Evolutionary conservation across 108 stramenopile species (phyloP).

Genomic region (Epipyxis sp.): DNA sequence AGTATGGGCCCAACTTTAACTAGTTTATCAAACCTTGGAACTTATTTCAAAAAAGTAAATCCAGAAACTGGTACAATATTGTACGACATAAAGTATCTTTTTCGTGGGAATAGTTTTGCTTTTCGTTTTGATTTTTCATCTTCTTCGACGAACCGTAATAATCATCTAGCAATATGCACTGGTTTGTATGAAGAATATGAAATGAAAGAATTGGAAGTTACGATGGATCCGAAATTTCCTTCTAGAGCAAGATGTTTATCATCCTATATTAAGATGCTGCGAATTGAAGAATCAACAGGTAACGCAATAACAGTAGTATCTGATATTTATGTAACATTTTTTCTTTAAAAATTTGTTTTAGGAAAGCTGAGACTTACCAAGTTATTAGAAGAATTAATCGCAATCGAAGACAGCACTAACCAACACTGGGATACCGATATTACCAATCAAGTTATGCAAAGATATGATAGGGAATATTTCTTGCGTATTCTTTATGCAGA

Average conservation of each 20-base stretch:
- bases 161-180: constrained; percentile 19
- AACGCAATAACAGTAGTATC: too few species aligned
- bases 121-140: constrained; percentile 11
- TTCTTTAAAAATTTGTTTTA: too few species aligned
- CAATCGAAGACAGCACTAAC: not conserved
- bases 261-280: constrained; percentile 30
- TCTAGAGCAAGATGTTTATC: not conserved
- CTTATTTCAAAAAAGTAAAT: not conserved
- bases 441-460: not conserved
- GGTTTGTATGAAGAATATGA: constrained; percentile 23
- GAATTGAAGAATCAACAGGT: constrained; percentile 20
- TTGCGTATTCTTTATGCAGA: constrained; percentile 32
- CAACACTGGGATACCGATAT: constrained; percentile 16
- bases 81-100: constrained; percentile 23
- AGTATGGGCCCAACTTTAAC: not conserved
- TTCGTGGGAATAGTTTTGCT: constrained; percentile 15
- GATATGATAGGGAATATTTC: not conserved
- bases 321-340: too few species aligned
- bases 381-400: constrained; percentile 18
- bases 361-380: not conserved
- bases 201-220: not conserved
- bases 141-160: not conserved
- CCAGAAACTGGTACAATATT: constrained; percentile 15
- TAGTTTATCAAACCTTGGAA: not conserved
- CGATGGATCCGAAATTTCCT: not conserved